Conservation (phyloP, 306 rosid genomes). For the Trichosanthes truncata region DNA sequence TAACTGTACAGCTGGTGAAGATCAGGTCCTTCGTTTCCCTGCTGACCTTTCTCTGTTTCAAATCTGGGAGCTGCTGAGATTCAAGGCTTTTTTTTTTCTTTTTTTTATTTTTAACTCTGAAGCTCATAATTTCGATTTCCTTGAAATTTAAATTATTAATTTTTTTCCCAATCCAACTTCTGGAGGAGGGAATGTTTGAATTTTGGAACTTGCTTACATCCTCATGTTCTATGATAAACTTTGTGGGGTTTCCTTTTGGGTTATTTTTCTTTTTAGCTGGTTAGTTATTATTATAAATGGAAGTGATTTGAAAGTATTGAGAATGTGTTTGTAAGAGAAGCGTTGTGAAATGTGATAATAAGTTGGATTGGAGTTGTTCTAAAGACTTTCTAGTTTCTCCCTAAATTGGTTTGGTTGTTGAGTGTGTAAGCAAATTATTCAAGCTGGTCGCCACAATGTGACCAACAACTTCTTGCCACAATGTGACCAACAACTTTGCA, state of each 20-base stretch:
- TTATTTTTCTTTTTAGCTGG: not conserved
- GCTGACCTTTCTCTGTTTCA: slow-evolving; percentile 24
- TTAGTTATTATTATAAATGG: not conserved
- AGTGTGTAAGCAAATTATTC: too few species aligned
- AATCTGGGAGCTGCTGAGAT: slow-evolving; percentile 6
- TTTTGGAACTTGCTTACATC: slow-evolving; percentile 15
- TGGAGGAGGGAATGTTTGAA: slow-evolving; percentile 15
- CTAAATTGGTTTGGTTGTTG: too few species aligned
- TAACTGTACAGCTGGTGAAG: slow-evolving; percentile 48
- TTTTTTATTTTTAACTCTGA: not conserved
- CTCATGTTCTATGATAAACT: slow-evolving; percentile 5
- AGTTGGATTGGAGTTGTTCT: not conserved
- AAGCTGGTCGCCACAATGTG: too few species aligned
- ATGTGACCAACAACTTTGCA: too few species aligned
- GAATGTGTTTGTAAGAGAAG: not conserved
- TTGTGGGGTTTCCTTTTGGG: slow-evolving; percentile 18
- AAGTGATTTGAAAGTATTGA: slow-evolving; percentile 8
- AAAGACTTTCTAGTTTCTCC: not conserved
- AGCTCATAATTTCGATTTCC: not conserved
- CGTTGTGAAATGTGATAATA: not conserved
- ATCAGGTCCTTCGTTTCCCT: slow-evolving; percentile 17
- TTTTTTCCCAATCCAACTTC: slow-evolving; percentile 14
- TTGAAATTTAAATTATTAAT: not conserved
- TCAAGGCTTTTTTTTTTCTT: not conserved
- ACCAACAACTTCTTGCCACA: too few species aligned